Base-by-base conservation (phyloP, 805 yeast genomes). In the Myxozyma neotropica region DNA sequence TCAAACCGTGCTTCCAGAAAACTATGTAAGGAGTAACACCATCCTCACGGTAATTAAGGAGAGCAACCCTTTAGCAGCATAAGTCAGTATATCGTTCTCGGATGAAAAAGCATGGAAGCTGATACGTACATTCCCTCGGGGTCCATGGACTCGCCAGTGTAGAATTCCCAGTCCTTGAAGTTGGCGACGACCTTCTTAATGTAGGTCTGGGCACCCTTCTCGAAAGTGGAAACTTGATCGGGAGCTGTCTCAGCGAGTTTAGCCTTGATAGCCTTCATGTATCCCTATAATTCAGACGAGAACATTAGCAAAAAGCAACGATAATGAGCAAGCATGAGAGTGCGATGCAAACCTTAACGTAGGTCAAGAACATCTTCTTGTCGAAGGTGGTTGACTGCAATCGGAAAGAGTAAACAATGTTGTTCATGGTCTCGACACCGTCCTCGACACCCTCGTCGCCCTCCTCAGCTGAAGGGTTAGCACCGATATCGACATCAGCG, bases 71-170 rank as follows among this genome's bases (percentile, higher is more conserved):
- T 26, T 15, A 26, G n/a, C 4, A 17, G 17, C 15, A 24, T 35
- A 4, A 42, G 44, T 44, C 13, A 50, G 8, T 50, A 15, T 19
- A 7, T 12, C 15, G 3, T 27, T 5, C 1, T 7, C 12, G 33
- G 3, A 27, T 10, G 21, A 6, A 33, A 19, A 10, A 13, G 15
- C 13, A 21, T 13, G 12, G 17, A 27, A 10, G 15, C 35, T 8
- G 23, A 36, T 39, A 38, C 63, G 6, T 56, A 59, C 99, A 94
- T 94, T 71, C 87, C 99, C 80, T 94, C 99, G 78, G 99, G 99
- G 86, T 94, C 97, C 99, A 94, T 94, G 76, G 96, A 88, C 83
- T 93, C 98, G 84, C 99, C 98, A 71, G 97, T 93, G 92, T 80
- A 94, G 85, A 94, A 94, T 77, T 94, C 99, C 96, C 95, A 94